Evolutionary conservation across 2,329 filamentous ascomycete species (phyloP).

Genomic region (Akanthomyces lecanii): DNA sequence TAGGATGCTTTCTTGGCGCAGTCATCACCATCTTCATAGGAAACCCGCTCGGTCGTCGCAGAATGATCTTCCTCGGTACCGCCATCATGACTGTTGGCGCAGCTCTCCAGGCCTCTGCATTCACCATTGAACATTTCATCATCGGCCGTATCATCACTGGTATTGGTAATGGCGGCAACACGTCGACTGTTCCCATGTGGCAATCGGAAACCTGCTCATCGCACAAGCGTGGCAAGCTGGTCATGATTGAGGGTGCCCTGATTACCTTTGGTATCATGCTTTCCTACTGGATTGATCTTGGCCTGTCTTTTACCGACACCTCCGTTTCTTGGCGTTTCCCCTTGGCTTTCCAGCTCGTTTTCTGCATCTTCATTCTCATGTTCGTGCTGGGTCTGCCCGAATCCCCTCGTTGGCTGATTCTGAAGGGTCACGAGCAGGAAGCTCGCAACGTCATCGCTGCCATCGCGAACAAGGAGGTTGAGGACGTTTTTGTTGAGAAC

Average conservation of each 20-base stretch:
- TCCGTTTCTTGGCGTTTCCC: slow-evolving; percentile 54
- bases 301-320: slow-evolving; percentile 45
- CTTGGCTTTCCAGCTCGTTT: slow-evolving; percentile 50
- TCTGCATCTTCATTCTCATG: slow-evolving; percentile 53
- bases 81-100: slow-evolving; percentile 56
- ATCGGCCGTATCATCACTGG: slow-evolving; percentile 56
- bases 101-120: slow-evolving; percentile 54
- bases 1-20: slow-evolving; percentile 60
- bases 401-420: slow-evolving; percentile 46
- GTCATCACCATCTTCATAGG: slow-evolving; percentile 64
- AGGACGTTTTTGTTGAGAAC: slow-evolving; percentile 54
- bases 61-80: slow-evolving; percentile 57
- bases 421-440: slow-evolving; percentile 44
- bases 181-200: slow-evolving; percentile 56
- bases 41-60: slow-evolving; percentile 56
- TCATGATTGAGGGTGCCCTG: slow-evolving; percentile 57
- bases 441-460: slow-evolving; percentile 45
- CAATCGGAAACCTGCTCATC: slow-evolving; percentile 55
- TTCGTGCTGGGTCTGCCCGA: slow-evolving; percentile 52
- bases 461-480: slow-evolving; percentile 49
- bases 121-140: slow-evolving; percentile 52
- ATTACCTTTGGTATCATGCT: slow-evolving; percentile 55
- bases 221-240: slow-evolving; percentile 55
- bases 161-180: slow-evolving; percentile 54
- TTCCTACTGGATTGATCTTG: slow-evolving; percentile 58